phyloP scores from a whole-genome alignment of 306 rosid species.

The Inga leiocalycina region DNA sequence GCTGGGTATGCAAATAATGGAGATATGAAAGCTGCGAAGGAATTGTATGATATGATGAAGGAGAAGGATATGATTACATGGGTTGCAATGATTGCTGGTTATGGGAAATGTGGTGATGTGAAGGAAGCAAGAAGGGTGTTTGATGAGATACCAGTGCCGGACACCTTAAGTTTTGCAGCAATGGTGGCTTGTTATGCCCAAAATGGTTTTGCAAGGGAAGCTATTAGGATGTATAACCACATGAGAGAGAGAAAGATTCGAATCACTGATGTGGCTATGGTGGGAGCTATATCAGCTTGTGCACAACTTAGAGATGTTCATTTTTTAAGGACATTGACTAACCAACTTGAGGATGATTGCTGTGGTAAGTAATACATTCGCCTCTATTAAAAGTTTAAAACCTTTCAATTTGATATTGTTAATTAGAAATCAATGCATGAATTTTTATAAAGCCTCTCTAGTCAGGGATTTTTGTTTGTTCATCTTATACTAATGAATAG shows the following conservation, averaged over 20 bases:
- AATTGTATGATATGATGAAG: slow-evolving; percentile 54
- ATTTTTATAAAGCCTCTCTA: neutral
- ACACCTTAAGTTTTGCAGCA: slow-evolving; percentile 61
- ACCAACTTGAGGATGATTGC: slow-evolving; percentile 48
- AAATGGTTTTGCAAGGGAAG: slow-evolving; percentile 70
- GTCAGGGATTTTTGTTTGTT: neutral
- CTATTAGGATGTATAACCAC: slow-evolving; percentile 55
- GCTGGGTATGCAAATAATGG: slow-evolving; percentile 71
- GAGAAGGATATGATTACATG: slow-evolving; percentile 44
- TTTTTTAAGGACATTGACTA: slow-evolving; percentile 46
- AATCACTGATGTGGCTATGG: slow-evolving; percentile 62
- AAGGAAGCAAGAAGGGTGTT: slow-evolving; percentile 55
- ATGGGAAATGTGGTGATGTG: slow-evolving; percentile 64
- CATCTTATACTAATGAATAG: neutral
- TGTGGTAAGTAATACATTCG: slow-evolving; percentile 40
- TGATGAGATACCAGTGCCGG: slow-evolving; percentile 36
- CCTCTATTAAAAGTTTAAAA: neutral
- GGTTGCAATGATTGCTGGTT: slow-evolving; percentile 80
- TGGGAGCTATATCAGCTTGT: slow-evolving; percentile 82
- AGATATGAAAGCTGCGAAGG: slow-evolving; percentile 65
- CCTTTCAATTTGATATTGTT: neutral
- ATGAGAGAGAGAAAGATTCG: slow-evolving; percentile 47
- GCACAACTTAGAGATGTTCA: slow-evolving; percentile 64
- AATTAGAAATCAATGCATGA: neutral
- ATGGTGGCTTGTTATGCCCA: slow-evolving; percentile 82